Percentiles rank a stretch among this genome's conserved stretches.
Conservation (phyloP, 345 rosid species). For the Dovyalis caffra region DNA sequence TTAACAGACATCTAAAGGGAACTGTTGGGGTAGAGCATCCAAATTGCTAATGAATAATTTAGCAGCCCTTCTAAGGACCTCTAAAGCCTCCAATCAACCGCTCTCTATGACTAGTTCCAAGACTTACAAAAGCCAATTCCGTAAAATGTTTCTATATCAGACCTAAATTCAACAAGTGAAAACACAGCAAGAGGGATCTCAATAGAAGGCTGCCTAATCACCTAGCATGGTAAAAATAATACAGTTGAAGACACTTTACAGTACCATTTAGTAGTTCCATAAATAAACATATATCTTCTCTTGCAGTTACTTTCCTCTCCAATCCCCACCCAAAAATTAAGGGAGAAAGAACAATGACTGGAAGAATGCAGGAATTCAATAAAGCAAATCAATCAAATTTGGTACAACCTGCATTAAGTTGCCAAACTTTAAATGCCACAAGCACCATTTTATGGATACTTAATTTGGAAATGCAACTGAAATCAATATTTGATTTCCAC, state of each 20-base stretch:
- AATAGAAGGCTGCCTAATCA: background rate
- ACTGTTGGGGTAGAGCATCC: background rate
- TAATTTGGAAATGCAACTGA: background rate
- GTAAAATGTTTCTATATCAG: background rate
- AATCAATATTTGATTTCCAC: background rate
- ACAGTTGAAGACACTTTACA: no score
- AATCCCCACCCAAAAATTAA: background rate
- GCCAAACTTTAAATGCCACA: background rate
- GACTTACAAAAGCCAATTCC: background rate
- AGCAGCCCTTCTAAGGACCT: background rate
- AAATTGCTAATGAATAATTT: background rate
- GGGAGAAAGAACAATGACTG: background rate
- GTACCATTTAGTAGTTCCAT: background rate
- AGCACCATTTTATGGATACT: background rate
- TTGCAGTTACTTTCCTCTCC: background rate
- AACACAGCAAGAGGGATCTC: background rate
- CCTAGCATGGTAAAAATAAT: no score
- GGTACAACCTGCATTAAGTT: background rate
- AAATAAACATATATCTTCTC: background rate
- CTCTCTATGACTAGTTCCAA: background rate
- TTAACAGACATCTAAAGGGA: conserved; percentile 1
- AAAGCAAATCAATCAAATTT: background rate
- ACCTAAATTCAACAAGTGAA: background rate
- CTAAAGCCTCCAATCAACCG: background rate
- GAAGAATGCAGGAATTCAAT: background rate